Evolutionary conservation across 2,329 filamentous ascomycete species (phyloP).

Genomic region (Sclerotinia trifoliorum): DNA sequence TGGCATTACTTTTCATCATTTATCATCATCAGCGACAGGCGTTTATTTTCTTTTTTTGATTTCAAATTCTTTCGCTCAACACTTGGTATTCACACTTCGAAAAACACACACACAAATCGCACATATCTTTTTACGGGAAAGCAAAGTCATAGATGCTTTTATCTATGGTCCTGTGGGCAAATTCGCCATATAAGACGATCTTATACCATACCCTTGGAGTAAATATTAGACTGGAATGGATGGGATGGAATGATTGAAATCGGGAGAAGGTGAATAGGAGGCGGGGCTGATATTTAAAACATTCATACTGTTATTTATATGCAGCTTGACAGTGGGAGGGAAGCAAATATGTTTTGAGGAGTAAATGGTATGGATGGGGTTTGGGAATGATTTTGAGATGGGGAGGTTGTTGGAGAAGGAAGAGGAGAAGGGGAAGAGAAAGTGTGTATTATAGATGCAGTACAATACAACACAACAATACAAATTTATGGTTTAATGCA

Average conservation of each 20-base stretch:
- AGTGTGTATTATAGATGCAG: constrained; percentile 18
- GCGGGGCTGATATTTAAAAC: background rate
- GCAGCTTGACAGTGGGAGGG: background rate
- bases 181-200: constrained; percentile 1
- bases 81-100: constrained; percentile 10
- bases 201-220: constrained; percentile 1
- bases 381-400: background rate
- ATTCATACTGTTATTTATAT: background rate
- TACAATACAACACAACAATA: constrained; percentile 18
- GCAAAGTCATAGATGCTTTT: constrained; percentile 5
- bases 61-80: constrained; percentile 19
- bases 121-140: background rate
- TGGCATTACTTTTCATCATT: constrained; percentile 18
- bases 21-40: constrained; percentile 21
- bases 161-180: background rate
- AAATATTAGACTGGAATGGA: constrained; percentile 12
- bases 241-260: constrained; percentile 5
- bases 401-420: background rate
- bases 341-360: constrained; percentile 11
- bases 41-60: constrained; percentile 17
- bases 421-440: constrained; percentile 11
- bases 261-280: background rate
- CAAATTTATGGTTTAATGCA: constrained; percentile 15
- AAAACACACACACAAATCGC: constrained; percentile 8
- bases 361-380: constrained; percentile 8